Base-by-base conservation (phyloP, 208 protist species). In the Spongospora subterranea region DNA sequence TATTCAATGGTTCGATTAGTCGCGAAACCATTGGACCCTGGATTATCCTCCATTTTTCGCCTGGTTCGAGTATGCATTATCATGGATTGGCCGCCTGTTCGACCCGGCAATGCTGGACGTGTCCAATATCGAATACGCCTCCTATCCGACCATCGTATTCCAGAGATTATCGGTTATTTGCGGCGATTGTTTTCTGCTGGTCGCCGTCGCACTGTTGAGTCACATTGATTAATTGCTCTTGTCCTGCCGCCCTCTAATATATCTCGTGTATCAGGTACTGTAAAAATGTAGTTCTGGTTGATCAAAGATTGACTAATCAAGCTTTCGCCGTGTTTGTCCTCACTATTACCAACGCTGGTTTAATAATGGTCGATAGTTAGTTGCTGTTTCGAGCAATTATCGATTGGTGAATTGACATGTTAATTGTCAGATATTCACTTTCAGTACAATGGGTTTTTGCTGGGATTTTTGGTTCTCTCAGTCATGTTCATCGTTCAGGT, bases 31-130 rank as follows among this genome's bases (percentile, higher is more conserved):
- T 77, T 98, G 96, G 96, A 98, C 96, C 29, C 91, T 98, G 38
- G 96, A 98, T 89, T 98, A 98, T 89, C 96, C 96, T 39, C 96
- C 96, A 0, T 92, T 97, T 54, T 98, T 98, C 93, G 96, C 96
- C 0, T 97, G 92, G 91, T 98, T 97, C 88, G 96, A 98, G 92
- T 93, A 92, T 54, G 0, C 91, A 6, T 90, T 98, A 0, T 40
- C 90, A 6, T 1, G 41, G 82, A 45, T 89, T 39, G 93, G 89
- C 17, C 24, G 39, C 0, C 60, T 60, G 11, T 46, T 95, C n/a
- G 96, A 97, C 77, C 64, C 71, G 0, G 39, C n/a, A 0, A 97
- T 97, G 94, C 65, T 96, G 0, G n/a, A 76, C 0, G 40, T 97
- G 32, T 20, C 64, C 24, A 92, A 95, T 29, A 17, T 93, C 17